phyloP scores from a whole-genome alignment of 2,329 filamentous ascomycete genomes.

The Xylaria sp. region DNA sequence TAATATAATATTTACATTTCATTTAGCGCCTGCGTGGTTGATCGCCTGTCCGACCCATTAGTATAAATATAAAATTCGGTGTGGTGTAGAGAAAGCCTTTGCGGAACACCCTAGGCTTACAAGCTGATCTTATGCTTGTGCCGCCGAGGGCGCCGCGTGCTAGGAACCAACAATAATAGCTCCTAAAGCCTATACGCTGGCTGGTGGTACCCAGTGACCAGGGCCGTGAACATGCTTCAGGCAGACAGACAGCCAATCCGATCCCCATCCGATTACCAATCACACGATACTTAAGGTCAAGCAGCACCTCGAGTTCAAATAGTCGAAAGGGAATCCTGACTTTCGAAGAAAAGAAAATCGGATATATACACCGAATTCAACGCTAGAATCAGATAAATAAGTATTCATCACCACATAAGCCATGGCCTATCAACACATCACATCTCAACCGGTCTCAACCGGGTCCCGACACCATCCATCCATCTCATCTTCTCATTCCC shows the following conservation, averaged over 20 bases:
- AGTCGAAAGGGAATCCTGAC: conserved; percentile 1
- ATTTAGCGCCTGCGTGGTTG: no score
- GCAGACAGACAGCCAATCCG: not conserved
- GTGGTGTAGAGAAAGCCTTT: no score
- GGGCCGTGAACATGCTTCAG: conserved; percentile 4
- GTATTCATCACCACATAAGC: conserved; percentile 6
- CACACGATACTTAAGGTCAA: conserved; percentile 3
- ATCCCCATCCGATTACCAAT: not conserved
- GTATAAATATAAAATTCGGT: no score
- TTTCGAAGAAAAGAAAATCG: conserved; percentile 6
- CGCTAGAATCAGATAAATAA: conserved; percentile 8
- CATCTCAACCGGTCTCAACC: conserved; percentile 8
- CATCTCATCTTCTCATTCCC: conserved; percentile 8
- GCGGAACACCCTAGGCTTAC: no score
- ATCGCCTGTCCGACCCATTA: no score
- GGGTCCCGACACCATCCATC: conserved; percentile 3
- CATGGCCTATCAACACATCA: conserved; percentile 13
- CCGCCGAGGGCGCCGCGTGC: not conserved
- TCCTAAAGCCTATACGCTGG: not conserved
- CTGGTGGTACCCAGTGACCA: not conserved
- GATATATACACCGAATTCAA: conserved; percentile 6
- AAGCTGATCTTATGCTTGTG: no score
- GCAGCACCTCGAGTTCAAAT: conserved; percentile 1
- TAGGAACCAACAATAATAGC: conserved; percentile 2
- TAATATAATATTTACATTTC: no score